phyloP scores from a whole-genome alignment of 306 rosid species.

The Cucumis cinereus region DNA sequence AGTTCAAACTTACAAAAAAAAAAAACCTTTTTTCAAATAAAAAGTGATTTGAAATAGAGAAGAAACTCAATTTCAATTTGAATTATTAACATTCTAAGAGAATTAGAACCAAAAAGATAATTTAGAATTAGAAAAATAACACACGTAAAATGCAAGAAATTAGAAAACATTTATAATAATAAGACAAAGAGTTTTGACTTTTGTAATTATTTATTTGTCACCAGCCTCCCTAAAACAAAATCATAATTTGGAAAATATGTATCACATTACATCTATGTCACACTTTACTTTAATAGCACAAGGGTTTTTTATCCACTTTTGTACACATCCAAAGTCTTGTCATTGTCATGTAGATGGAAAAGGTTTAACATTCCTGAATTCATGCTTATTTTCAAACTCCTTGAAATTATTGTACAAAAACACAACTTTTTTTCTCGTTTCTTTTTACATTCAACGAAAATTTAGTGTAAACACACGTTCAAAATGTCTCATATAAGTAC shows the following conservation, averaged over 20 bases:
- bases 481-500: too few relatives aligned
- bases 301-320: neutral
- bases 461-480: too few relatives aligned
- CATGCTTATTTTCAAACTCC: neutral
- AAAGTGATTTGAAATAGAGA: neutral
- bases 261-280: neutral
- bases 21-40: neutral
- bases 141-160: neutral
- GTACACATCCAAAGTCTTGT: neutral
- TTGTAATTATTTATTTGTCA: neutral
- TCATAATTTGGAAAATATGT: neutral
- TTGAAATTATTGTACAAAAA: neutral
- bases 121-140: neutral
- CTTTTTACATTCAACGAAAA: too few relatives aligned
- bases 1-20: neutral
- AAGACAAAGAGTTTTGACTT: neutral
- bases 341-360: neutral
- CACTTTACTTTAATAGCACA: neutral
- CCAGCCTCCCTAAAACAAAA: neutral
- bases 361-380: neutral
- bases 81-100: neutral
- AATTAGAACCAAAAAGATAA: neutral
- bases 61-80: neutral
- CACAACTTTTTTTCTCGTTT: too few relatives aligned
- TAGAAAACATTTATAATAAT: neutral